Evolutionary conservation across 2,329 filamentous ascomycete genomes (phyloP).

Genomic region (Colletotrichum gigasporum): DNA sequence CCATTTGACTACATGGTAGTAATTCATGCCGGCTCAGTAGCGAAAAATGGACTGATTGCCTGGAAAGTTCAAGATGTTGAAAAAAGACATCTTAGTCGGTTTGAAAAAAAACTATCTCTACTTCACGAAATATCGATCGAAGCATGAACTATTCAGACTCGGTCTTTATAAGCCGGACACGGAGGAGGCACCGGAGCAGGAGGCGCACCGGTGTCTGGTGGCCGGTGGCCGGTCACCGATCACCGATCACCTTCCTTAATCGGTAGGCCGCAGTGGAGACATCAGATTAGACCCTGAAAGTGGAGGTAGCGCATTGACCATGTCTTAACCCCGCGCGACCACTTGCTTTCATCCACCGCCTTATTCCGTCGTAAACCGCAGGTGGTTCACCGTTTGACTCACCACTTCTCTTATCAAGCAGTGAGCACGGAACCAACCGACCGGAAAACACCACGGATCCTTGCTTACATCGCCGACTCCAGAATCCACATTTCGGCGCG

Average conservation of each 20-base stretch:
- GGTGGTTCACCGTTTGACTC: not conserved
- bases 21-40: no score
- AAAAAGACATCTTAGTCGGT: no score
- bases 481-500: not conserved
- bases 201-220: not conserved
- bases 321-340: conserved; percentile 10
- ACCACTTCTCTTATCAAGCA: not conserved
- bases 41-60: no score
- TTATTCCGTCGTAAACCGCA: conserved; percentile 26
- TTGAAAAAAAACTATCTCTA: no score
- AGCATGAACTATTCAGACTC: no score
- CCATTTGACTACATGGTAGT: no score
- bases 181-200: not conserved
- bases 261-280: not conserved
- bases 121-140: no score
- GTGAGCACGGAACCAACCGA: conserved; percentile 2
- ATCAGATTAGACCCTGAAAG: not conserved
- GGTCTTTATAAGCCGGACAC: no score
- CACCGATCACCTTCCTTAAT: not conserved
- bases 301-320: conserved; percentile 11
- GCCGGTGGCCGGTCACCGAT: no score
- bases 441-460: conserved; percentile 9
- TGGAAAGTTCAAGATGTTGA: no score
- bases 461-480: not conserved
- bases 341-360: conserved; percentile 1